A percentile compares a stretch with the other conserved stretches of the same genome.
Evolutionary conservation across 2,329 filamentous ascomycete genomes (phyloP).

Genomic region (Hawksworthiomyces lignivorus): DNA sequence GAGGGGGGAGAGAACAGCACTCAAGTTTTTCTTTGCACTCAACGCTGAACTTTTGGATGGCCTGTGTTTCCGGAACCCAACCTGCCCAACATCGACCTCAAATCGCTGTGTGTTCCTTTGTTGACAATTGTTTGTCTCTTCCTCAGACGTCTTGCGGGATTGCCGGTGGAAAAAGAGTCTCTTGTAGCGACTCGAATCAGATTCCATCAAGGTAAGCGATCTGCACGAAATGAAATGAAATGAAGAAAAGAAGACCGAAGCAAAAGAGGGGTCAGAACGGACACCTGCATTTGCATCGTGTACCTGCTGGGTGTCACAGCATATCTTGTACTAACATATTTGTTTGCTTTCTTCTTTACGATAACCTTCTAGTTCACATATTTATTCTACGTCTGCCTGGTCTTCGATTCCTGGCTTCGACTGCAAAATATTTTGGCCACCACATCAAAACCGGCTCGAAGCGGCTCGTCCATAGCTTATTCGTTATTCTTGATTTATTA

Average conservation of each 20-base stretch:
- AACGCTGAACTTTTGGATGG: not conserved
- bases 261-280: not conserved
- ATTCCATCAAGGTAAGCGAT: not conserved
- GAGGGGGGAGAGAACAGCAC: conserved; percentile 3
- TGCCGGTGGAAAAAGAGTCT: too few species aligned
- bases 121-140: not conserved
- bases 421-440: too few species aligned
- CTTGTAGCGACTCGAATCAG: not conserved
- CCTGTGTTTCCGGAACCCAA: too few species aligned
- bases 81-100: not conserved
- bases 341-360: not conserved
- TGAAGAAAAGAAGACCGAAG: not conserved
- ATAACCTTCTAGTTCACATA: too few species aligned
- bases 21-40: not conserved
- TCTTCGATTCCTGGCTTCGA: too few species aligned
- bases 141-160: too few species aligned
- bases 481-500: too few species aligned
- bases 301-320: too few species aligned
- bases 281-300: not conserved
- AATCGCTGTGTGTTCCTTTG: not conserved
- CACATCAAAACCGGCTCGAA: too few species aligned
- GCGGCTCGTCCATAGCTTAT: too few species aligned
- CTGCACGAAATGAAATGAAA: not conserved
- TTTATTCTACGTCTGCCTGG: not conserved
- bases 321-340: too few species aligned